Percentiles rank a stretch among this genome's conserved stretches.
Conservation (phyloP, 2,329 filamentous ascomycete genomes). For the Alternaria angustiovoidea region DNA sequence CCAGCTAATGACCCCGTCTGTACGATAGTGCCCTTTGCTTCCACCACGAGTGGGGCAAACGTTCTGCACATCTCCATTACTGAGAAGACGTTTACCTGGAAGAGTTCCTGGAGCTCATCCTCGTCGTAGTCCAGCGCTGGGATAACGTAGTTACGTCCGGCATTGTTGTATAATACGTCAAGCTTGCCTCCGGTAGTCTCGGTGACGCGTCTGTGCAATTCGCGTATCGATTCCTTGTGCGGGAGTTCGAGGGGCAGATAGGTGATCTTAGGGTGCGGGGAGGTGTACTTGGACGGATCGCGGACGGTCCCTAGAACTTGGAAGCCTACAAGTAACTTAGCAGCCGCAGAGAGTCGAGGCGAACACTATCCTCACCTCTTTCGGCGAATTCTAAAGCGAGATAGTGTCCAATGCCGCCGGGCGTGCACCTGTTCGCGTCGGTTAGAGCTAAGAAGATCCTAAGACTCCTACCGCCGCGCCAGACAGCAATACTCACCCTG, state of each 20-base stretch:
- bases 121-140: conserved; percentile 64
- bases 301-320: conserved; percentile 68
- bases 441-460: background rate
- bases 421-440: conserved; percentile 54
- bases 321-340: conserved; percentile 49
- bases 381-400: conserved; percentile 65
- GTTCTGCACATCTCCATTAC: conserved; percentile 66
- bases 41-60: conserved; percentile 63
- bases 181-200: conserved; percentile 58
- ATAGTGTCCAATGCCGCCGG: conserved; percentile 67
- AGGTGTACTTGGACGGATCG: conserved; percentile 57
- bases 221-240: conserved; percentile 57
- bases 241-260: conserved; percentile 64
- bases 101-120: conserved; percentile 40
- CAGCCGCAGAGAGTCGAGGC: background rate
- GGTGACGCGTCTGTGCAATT: conserved; percentile 58
- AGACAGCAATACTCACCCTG: conserved; percentile 39
- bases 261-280: conserved; percentile 61
- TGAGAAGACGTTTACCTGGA: conserved; percentile 61
- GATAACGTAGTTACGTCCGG: conserved; percentile 64
- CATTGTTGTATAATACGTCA: conserved; percentile 68
- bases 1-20: conserved; percentile 57
- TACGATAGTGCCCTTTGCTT: conserved; percentile 56
- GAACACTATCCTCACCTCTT: conserved; percentile 38
- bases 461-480: background rate